Evolutionary conservation across 768 basidiomycete species (phyloP), one percentile per base, ranked within the genome.

Genomic region (Boletus insuetus): DNA sequence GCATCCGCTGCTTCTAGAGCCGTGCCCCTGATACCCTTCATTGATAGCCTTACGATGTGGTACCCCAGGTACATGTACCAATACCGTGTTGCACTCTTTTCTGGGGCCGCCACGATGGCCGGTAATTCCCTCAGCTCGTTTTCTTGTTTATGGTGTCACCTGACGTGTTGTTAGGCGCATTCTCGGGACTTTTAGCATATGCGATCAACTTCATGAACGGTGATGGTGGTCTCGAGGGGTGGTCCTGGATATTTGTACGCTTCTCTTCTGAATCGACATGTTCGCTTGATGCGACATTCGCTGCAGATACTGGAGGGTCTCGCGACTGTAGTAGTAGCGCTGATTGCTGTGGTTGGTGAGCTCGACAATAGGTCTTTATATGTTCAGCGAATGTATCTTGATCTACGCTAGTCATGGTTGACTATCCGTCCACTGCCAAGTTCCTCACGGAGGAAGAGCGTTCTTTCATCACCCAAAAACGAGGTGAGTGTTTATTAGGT

Each of bases 161-260:
- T 53, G 7, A 46, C 19, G 16, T 32, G 9, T 8, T 46, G 10
- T 20, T 31, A 53, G 51, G 51, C 5, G 51, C 51, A 9, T 53
- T 53, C 17, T 53, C 51, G 8, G 44, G 51, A 14, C 8, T 53
- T 31, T 39, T 53, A 26, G 51, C 51, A 4, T 53, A 53, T n/a
- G 51, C 19, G 1, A 53, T 53, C 37, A 53, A 53, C 37, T 46
- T 53, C 37, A 39, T 53, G 51, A 53, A 39, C 4, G 51, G 44
- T 17, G 29, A 39, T 0, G 51, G 44, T 22, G 51, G 51, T 17
- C 37, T 53, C 14, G 44, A 46, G 22, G 51, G 51, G 44, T 53
- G 51, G 51, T 53, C 51, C 19, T 53, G 51, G 44, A 53, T 53
- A 53, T 53, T 53, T 39, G 51, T 53, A 53, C 2, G 51, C 5